These are phyloP conservation scores for Ogataea saltuana DNA, from an alignment of 805 yeast genomes.

Conservation along the genomic window DNA sequence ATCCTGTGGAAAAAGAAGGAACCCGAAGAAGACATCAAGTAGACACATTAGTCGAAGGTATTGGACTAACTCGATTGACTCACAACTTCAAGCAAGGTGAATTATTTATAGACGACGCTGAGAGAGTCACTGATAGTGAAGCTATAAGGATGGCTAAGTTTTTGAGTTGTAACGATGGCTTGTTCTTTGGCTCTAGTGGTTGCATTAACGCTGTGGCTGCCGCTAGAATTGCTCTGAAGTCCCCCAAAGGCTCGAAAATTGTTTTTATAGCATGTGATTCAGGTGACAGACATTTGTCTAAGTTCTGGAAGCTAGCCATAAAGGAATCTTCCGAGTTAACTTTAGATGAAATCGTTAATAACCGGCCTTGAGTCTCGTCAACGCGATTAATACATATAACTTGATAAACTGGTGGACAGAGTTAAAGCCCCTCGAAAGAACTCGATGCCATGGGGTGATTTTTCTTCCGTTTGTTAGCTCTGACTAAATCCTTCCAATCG, in stretches of 20 bases:
- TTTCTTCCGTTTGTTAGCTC: conserved; percentile 63
- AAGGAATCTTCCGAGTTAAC: conserved; percentile 39
- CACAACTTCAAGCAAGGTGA: conserved; percentile 77
- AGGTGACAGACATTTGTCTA: conserved; percentile 85
- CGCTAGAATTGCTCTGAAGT: conserved; percentile 49
- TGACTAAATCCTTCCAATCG: conserved; percentile 89
- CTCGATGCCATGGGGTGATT: conserved; percentile 46
- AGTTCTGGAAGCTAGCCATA: conserved; percentile 82
- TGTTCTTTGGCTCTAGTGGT: conserved; percentile 91
- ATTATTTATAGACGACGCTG: conserved; percentile 68
- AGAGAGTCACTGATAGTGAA: conserved; percentile 75
- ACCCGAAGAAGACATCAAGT: conserved; percentile 94
- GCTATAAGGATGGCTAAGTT: conserved; percentile 88
- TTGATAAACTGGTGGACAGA: too few species aligned
- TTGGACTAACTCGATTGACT: conserved; percentile 87
- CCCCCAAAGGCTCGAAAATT: conserved; percentile 60
- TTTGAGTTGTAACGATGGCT: conserved; percentile 79
- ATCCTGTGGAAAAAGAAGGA: conserved; percentile 85
- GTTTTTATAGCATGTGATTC: conserved; percentile 92
- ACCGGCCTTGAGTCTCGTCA: too few species aligned
- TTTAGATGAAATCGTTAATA: conserved; percentile 36
- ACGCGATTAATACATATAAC: too few species aligned
- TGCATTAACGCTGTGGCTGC: conserved; percentile 95
- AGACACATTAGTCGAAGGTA: conserved; percentile 91
- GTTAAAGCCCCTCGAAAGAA: conserved; percentile 58